Evolutionary conservation across 2,329 filamentous ascomycete genomes (phyloP), one percentile per base, ranked within the genome.

Genomic region (Claviceps citrina): DNA sequence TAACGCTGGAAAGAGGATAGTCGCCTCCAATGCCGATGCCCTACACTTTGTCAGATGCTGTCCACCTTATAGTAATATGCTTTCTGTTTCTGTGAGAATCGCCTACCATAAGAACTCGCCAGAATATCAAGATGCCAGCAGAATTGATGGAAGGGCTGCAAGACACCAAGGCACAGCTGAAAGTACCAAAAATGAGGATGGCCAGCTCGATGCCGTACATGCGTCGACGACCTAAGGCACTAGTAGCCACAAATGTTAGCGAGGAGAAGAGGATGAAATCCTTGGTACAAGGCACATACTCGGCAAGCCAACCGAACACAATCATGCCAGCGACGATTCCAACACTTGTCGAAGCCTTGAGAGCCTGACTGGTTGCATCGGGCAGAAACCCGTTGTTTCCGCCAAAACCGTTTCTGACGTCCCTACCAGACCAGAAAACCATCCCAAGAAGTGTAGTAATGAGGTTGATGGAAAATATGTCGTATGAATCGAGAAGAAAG

Each of bases 401-500:
- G 7, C 66, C 69, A 39, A 65, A 70, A 19, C 68, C 68, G 39
- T 69, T 61, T 13, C 47, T 45, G 3, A 54, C 53, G 3, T 59
- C 53, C 4, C 58, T 45, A 3, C 65, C 66, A 46, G 72, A 66
- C 73, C 81, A 91, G 57, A 80, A 91, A 36, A 85, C 81, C 12
- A 87, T 69, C 33, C 84, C 84, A 12, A 89, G 62, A 55, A 87
- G 73, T 34, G 68, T 70, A 2, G 76, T 80, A 36, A 82, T 71
- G 36, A 87, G 65, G 55, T 81, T 83, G 57, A 86, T 82, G 52
- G 84, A 80, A 57, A 91, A 91, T 50, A 86, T 83, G 49, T 74
- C 76, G 61, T 89, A 89, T 10, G 81, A 79, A 57, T 87, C 84
- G 35, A 84, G 79, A 55, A 89, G 85, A 66, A 91, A 89, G 38